Evolutionary conservation across 2,329 filamentous ascomycete genomes (phyloP).

Genomic region (Rasamsonia emersonii): DNA sequence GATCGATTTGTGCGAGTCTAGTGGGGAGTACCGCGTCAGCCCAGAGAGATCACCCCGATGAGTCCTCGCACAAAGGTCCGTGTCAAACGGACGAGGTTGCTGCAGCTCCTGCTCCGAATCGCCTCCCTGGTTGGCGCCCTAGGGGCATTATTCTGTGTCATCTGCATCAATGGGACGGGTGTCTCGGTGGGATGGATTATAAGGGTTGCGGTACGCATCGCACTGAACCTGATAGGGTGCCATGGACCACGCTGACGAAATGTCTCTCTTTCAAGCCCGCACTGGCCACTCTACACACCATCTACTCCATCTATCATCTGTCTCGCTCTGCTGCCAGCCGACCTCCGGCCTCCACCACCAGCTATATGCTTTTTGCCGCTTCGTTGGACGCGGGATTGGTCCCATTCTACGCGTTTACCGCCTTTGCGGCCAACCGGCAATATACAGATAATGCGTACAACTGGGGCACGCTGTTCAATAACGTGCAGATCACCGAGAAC

Average conservation of each 20-base stretch:
- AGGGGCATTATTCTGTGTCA: constrained; percentile 65
- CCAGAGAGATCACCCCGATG: constrained; percentile 58
- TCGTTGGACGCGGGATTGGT: constrained; percentile 61
- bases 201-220: constrained; percentile 60
- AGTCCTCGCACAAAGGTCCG: constrained; percentile 59
- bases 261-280: constrained; percentile 53
- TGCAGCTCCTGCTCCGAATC: constrained; percentile 61
- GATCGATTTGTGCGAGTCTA: constrained; percentile 13
- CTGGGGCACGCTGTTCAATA: constrained; percentile 63
- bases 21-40: constrained; percentile 51
- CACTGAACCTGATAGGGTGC: background rate
- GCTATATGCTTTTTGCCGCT: constrained; percentile 78
- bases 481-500: constrained; percentile 46
- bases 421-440: constrained; percentile 46
- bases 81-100: constrained; percentile 59
- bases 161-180: constrained; percentile 64
- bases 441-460: constrained; percentile 33
- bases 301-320: constrained; percentile 77
- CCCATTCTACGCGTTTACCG: constrained; percentile 55
- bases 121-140: constrained; percentile 60
- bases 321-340: constrained; percentile 60
- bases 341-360: constrained; percentile 70
- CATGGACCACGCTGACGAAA: background rate
- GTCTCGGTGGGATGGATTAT: constrained; percentile 63
- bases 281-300: constrained; percentile 60